Percentiles rank a stretch among this genome's conserved stretches.
Conservation (phyloP, 2,329 filamentous ascomycete genomes). For the Ceratocystis eucalypticola region DNA sequence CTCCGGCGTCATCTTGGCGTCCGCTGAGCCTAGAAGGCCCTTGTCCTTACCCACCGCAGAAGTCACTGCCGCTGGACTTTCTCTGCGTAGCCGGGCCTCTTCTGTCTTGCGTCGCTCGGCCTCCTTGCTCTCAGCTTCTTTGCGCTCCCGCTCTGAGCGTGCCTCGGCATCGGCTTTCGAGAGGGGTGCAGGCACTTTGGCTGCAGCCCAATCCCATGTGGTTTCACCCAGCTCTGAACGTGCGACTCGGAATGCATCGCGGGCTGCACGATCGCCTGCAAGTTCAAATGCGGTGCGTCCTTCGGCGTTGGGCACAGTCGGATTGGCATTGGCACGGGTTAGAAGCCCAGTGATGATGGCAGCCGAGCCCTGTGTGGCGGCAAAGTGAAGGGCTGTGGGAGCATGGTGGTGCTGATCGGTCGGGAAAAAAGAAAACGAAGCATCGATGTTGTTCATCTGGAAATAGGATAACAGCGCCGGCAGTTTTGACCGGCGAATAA, state of each 20-base stretch:
- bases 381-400: conserved; percentile 71
- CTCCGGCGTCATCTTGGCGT: conserved; percentile 57
- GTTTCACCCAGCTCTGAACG: conserved; percentile 67
- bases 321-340: conserved; percentile 60
- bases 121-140: conserved; percentile 54
- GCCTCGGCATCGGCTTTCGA: conserved; percentile 57
- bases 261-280: conserved; percentile 68
- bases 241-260: conserved; percentile 83
- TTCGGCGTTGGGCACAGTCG: conserved; percentile 54
- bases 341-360: conserved; percentile 68
- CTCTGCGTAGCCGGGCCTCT: conserved; percentile 54
- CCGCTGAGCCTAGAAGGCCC: conserved; percentile 42
- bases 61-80: conserved; percentile 44
- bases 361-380: conserved; percentile 65
- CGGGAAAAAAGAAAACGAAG: conserved; percentile 66
- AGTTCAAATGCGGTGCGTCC: conserved; percentile 81
- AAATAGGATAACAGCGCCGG: conserved; percentile 78
- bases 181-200: conserved; percentile 58
- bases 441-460: conserved; percentile 54
- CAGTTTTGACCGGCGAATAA: conserved; percentile 80
- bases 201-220: conserved; percentile 64
- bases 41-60: conserved; percentile 37
- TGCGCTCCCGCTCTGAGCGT: conserved; percentile 55
- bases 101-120: conserved; percentile 58
- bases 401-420: conserved; percentile 62